Conservation (phyloP, 2,329 filamentous ascomycete species). For the Fusarium veterinarium region DNA sequence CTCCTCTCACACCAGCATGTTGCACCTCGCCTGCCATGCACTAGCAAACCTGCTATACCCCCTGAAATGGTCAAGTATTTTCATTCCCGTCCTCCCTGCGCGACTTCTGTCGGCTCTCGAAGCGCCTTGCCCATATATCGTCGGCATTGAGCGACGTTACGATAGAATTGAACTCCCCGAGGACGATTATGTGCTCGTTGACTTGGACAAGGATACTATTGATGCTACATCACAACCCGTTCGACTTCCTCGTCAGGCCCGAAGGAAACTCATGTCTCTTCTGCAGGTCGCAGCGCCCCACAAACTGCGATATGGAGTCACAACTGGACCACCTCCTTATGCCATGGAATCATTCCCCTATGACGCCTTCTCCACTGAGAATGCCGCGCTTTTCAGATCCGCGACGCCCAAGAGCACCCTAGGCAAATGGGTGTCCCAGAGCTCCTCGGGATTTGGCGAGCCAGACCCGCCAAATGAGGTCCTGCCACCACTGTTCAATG, state of each 20-base stretch:
- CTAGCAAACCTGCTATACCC: constrained; percentile 88
- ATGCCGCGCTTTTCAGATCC: constrained; percentile 80
- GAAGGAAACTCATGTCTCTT: constrained; percentile 88
- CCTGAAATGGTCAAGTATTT: constrained; percentile 91
- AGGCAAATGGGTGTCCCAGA: constrained; percentile 88
- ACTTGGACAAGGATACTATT: constrained; percentile 90
- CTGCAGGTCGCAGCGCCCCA: constrained; percentile 92
- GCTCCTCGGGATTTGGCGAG: constrained; percentile 87
- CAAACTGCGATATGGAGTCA: constrained; percentile 85
- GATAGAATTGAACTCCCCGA: constrained; percentile 87
- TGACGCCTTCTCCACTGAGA: constrained; percentile 90
- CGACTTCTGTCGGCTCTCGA: constrained; percentile 90
- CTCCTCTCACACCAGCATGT: constrained; percentile 95
- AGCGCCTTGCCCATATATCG: constrained; percentile 95
- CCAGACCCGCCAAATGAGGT: constrained; percentile 62
- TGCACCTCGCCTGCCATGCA: constrained; percentile 92
- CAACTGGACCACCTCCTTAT: constrained; percentile 90
- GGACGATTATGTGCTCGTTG: constrained; percentile 94
- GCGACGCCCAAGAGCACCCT: constrained; percentile 77
- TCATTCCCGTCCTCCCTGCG: constrained; percentile 91
- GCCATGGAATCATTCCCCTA: constrained; percentile 93
- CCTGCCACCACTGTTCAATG: constrained; percentile 85
- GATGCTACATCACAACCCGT: constrained; percentile 84
- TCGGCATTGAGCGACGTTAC: constrained; percentile 93
- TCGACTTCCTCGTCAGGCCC: constrained; percentile 85